A percentile compares a stretch with the other conserved stretches of the same genome.
These are phyloP conservation scores for Rhodamnia rubescens DNA, from an alignment of 345 rosid species.

Conservation along the genomic window DNA sequence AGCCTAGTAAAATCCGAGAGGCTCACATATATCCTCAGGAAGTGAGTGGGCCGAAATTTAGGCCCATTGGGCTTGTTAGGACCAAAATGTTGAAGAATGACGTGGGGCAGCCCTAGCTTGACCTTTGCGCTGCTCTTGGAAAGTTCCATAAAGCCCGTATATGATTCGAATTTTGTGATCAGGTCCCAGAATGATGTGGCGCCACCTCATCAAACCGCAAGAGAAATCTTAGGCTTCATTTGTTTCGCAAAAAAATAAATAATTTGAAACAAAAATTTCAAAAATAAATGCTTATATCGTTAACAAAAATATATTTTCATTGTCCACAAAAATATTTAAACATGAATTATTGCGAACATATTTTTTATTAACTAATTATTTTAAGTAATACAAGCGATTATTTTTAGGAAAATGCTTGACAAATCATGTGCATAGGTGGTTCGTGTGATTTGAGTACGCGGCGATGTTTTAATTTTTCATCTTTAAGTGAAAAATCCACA, in stretches of 20 bases:
- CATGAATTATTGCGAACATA: too few relatives aligned
- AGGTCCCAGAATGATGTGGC: neutral
- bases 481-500: accelerated
- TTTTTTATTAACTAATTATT: too few relatives aligned
- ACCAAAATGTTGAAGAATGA: neutral
- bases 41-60: neutral
- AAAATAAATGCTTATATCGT: too few relatives aligned
- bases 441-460: too few relatives aligned
- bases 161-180: neutral
- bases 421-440: neutral
- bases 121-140: neutral
- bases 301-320: too few relatives aligned
- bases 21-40: neutral
- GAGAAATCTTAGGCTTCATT: neutral
- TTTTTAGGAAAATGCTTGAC: too few relatives aligned
- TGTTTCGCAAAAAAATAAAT: accelerated
- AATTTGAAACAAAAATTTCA: too few relatives aligned
- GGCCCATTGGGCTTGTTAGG: neutral
- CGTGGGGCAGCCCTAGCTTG: neutral
- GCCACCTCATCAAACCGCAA: neutral
- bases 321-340: too few relatives aligned
- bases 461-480: neutral
- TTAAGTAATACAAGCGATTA: too few relatives aligned
- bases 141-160: neutral
- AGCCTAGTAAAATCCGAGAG: neutral